phyloP scores from a whole-genome alignment of 768 basidiomycete species.

The Mycena epipterygia region DNA sequence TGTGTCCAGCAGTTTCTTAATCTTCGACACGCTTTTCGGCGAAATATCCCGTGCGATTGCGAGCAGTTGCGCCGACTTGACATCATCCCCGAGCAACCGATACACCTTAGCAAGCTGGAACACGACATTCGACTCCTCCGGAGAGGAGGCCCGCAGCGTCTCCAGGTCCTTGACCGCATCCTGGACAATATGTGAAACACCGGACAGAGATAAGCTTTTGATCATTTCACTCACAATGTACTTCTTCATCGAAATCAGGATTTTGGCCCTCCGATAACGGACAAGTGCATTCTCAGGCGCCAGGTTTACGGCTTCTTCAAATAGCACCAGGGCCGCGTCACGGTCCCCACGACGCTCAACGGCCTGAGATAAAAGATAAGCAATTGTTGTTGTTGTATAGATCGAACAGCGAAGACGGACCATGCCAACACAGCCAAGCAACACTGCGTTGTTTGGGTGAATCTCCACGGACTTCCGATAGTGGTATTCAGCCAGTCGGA shows the following conservation, averaged over 20 bases:
- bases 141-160: constrained; percentile 82
- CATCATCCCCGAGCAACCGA: constrained; percentile 81
- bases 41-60: constrained; percentile 94
- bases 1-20: constrained; percentile 82
- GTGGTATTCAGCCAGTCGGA: constrained; percentile 95
- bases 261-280: constrained; percentile 93
- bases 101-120: constrained; percentile 97
- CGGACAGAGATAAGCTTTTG: constrained; percentile 33
- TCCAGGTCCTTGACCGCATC: constrained; percentile 86
- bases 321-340: constrained; percentile 81
- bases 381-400: constrained; percentile 27
- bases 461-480: constrained; percentile 93
- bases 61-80: constrained; percentile 86
- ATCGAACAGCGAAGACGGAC: constrained; percentile 64
- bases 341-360: constrained; percentile 89
- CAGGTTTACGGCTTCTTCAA: constrained; percentile 83
- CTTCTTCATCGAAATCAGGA: constrained; percentile 86
- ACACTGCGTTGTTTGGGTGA: constrained; percentile 95
- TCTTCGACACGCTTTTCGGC: constrained; percentile 89
- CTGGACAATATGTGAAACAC: constrained; percentile 59
- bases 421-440: constrained; percentile 96
- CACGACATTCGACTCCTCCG: constrained; percentile 96
- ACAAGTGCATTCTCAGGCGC: constrained; percentile 93
- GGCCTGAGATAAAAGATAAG: constrained; percentile 66
- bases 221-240: constrained; percentile 74